Conservation (phyloP, 1,284 basidiomycete species). For the Prillingera fragicola region DNA sequence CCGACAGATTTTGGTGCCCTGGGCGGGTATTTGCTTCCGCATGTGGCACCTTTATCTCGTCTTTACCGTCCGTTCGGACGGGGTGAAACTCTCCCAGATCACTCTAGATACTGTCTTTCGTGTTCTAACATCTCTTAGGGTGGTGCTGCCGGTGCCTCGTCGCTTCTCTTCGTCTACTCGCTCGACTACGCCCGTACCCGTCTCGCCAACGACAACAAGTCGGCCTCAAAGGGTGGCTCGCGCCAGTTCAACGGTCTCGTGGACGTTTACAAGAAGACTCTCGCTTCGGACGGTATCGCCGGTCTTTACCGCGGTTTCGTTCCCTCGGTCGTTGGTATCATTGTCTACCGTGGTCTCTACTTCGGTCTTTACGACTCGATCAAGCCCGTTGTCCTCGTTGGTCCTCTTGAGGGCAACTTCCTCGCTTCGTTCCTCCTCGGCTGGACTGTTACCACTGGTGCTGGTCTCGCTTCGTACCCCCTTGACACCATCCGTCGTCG, state of each 20-base stretch:
- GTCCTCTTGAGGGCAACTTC: slow-evolving; percentile 81
- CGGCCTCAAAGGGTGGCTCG: slow-evolving; percentile 74
- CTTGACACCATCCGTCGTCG: slow-evolving; percentile 93
- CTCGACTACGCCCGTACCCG: slow-evolving; percentile 94
- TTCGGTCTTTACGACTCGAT: slow-evolving; percentile 92
- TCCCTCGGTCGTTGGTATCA: slow-evolving; percentile 89
- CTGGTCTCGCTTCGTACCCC: slow-evolving; percentile 92
- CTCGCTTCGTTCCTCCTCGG: slow-evolving; percentile 83
- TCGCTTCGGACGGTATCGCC: slow-evolving; percentile 78
- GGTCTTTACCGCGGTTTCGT: slow-evolving; percentile 95
- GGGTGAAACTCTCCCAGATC: too few species aligned
- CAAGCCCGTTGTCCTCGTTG: slow-evolving; percentile 86
- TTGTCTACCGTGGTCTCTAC: slow-evolving; percentile 76
- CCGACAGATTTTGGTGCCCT: not conserved
- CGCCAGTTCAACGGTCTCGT: slow-evolving; percentile 92
- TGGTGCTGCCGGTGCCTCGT: slow-evolving; percentile 95
- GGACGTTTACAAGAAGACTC: slow-evolving; percentile 87
- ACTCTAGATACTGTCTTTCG: not conserved
- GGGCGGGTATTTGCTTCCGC: too few species aligned
- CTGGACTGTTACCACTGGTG: slow-evolving; percentile 91
- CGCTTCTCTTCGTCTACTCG: slow-evolving; percentile 91
- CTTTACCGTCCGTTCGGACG: too few species aligned
- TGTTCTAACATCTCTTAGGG: slow-evolving; percentile 49
- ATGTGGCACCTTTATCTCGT: too few species aligned
- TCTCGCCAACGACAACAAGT: slow-evolving; percentile 92